Base-by-base conservation (phyloP, 2,329 filamentous ascomycete species). In the Trichoderma brevicompactum region DNA sequence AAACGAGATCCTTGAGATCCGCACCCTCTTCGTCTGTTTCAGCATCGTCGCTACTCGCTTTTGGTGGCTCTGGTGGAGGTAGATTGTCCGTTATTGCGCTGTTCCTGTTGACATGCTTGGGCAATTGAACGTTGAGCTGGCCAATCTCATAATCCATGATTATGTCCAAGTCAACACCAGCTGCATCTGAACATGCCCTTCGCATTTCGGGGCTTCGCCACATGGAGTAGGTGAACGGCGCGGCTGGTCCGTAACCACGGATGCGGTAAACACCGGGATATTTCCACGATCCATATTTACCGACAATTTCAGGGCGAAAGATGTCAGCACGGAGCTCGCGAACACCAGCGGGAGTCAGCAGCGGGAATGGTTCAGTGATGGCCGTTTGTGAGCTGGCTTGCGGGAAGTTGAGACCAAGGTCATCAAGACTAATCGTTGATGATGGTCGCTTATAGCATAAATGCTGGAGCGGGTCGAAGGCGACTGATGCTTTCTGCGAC, bases 141-240 rank as follows among this genome's bases (percentile, higher is more conserved):
- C 80, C 83, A 66, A 87, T 83, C 69, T 88, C 86, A 68, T 82
- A 85, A 73, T 87, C 82, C 72, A 85, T 81, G 7, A 78, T 79
- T 0, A 83, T 84, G 8, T 87, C 77, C 13, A 88, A 79, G 8
- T 87, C 86, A 19, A 88, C 79, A 8, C 85, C 84, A 28, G 53
- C 53, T 19, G 53, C 53, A 15, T 43, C 53, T 2, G 84, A 87
- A 60, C 88, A 78, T 69, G 82, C 81, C 8, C 77, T 75, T 3
- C 87, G 79, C 2, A 83, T 81, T 56, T 85, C 80, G 0, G 85
- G 83, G 53, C 81, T 80, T 64, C 81, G 84, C 87, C 86, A 89
- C 40, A 64, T 58, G 23, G 50, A 44, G 32, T 64, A 56, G 13
- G 52, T 43, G 5, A 64, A 64, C 12, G 61, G 61, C 10, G 61